These are phyloP conservation scores for Raddia guianensis DNA, from an alignment of 176 grass and related monocot species.

Conservation along the genomic window DNA sequence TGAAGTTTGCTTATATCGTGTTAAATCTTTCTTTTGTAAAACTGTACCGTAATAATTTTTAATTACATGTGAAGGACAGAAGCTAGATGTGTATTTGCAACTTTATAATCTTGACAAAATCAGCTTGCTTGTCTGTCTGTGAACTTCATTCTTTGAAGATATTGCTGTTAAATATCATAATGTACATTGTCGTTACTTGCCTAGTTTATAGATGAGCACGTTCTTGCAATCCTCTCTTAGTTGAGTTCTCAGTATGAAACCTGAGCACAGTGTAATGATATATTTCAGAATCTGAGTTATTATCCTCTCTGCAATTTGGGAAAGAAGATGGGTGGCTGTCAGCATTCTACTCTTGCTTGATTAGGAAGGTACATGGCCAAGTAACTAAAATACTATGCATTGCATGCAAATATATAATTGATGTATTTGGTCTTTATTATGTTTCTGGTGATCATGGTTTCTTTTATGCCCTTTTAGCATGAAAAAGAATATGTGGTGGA, in stretches of 20 bases:
- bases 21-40: constrained; percentile 17
- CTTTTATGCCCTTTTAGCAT: constrained; percentile 59
- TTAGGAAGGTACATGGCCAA: constrained; percentile 71
- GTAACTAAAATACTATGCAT: constrained; percentile 13
- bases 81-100: constrained; percentile 20
- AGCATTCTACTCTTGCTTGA: constrained; percentile 87
- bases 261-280: constrained; percentile 10
- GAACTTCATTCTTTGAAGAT: constrained; percentile 3
- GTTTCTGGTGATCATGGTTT: constrained; percentile 35
- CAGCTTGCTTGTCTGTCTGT: background rate
- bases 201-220: constrained; percentile 17
- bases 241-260: constrained; percentile 22
- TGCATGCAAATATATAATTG: background rate
- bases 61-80: constrained; percentile 12
- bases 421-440: background rate
- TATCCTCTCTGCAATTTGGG: constrained; percentile 81
- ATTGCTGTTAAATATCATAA: constrained; percentile 24
- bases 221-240: constrained; percentile 22
- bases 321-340: constrained; percentile 92
- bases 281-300: constrained; percentile 80
- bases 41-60: constrained; percentile 7
- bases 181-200: constrained; percentile 10
- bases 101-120: constrained; percentile 26
- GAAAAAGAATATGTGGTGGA: constrained; percentile 86
- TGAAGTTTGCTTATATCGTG: constrained; percentile 33